Base-by-base conservation (phyloP, 1,284 basidiomycete species). In the Heterobasidion irregulare region DNA sequence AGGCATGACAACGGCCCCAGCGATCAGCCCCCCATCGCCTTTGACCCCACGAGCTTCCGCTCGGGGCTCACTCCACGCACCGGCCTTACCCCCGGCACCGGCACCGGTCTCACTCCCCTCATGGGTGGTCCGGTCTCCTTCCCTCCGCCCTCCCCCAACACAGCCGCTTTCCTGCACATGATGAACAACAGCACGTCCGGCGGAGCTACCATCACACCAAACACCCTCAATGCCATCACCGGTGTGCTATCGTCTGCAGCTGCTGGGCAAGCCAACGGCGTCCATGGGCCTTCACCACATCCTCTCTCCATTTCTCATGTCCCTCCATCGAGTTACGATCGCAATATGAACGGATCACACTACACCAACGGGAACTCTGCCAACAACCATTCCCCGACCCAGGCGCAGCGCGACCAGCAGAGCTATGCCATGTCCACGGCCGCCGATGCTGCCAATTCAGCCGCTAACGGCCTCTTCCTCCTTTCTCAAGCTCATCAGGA, bases 401-500 rank as follows among this genome's bases (percentile, higher is more conserved):
- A 70, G 65, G 44, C 58, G 68, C 34, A 62, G 64, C 19, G n/a
- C 10, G 35, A 44, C 50, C 59, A 59, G 19, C 59, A 64, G 36
- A 61, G 63, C 35, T 83, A 81, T 59, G 66, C 78, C 56, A 61
- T 73, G 13, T 44, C 51, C 7, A 72, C 72, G 36, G 70, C 80
- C 0, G 74, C 72, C 50, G 77, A 70, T 44, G 75, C 83, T 4
- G 71, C 82, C 10, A 79, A 69, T 53, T 74, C 77, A 7, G 90
- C 92, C 36, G 88, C 93, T 54, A 95, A 94, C 66, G 94, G 94
- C 16, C 82, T 98, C 47, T 98, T 95, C 75, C 75, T 98, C 51
- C 83, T 98, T 56, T 90, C 86, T 7, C 93, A 97, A 69, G 94
- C 94, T 19, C 94, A 96, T 66, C 92, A 96, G 67, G 94, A 97